phyloP scores from a whole-genome alignment of 176 grass and related monocot species.

The Zoysia japonica region DNA sequence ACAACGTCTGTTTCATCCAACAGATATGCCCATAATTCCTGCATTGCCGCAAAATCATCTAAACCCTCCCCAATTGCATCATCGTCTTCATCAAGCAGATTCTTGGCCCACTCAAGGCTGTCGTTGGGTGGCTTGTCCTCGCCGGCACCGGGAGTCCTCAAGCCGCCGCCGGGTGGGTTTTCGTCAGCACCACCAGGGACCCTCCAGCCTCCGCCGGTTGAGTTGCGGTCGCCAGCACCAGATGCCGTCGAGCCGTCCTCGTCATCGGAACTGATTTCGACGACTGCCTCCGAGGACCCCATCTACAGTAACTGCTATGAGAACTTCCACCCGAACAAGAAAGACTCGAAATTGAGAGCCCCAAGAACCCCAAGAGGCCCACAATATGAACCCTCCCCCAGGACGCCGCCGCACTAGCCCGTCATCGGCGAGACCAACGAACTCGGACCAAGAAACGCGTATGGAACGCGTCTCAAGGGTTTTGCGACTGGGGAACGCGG shows the following conservation, averaged over 20 bases:
- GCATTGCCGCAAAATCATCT: conserved; percentile 30
- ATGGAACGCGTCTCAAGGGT: background rate
- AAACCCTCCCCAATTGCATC: conserved; percentile 11
- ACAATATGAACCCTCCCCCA: background rate
- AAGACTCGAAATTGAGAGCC: background rate
- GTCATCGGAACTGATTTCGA: conserved; percentile 82
- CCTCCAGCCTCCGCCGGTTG: conserved; percentile 24
- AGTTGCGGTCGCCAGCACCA: background rate
- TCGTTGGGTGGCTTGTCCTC: background rate
- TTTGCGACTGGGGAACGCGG: background rate
- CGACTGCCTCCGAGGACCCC: conserved; percentile 44
- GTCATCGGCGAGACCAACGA: background rate
- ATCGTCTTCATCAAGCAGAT: conserved; percentile 1
- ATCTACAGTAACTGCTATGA: conserved; percentile 12
- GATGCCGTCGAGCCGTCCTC: conserved; percentile 47
- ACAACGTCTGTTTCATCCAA: background rate
- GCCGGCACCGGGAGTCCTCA: background rate
- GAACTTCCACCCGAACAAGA: background rate
- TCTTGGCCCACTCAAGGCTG: conserved; percentile 31
- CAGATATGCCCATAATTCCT: conserved; percentile 27
- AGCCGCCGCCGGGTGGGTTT: background rate
- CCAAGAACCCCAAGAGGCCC: background rate
- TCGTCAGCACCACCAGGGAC: background rate
- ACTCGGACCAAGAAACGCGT: background rate
- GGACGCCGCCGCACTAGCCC: too few species aligned